Conservation (phyloP, 371 early-diverging fungal species). For the Mortierella sp. region DNA sequence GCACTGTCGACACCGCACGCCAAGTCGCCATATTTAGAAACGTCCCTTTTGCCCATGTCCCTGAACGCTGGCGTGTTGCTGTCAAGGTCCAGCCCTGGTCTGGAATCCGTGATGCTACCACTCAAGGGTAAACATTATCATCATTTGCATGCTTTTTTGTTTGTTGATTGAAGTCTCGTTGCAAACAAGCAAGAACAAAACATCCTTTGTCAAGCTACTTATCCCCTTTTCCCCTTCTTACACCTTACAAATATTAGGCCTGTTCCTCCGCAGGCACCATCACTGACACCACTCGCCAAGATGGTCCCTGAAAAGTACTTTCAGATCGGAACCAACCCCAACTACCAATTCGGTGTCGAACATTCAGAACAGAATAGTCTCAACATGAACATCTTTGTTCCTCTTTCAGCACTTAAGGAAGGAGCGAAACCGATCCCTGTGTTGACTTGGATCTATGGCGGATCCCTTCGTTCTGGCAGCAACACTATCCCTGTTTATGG, state of each 20-base stretch:
- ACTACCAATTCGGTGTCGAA: conserved; percentile 25
- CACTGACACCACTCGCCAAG: conserved; percentile 9
- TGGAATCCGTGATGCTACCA: conserved; percentile 46
- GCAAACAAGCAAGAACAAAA: not conserved
- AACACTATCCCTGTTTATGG: conserved; percentile 28
- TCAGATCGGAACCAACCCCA: conserved; percentile 8
- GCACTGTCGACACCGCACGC: conserved; percentile 11
- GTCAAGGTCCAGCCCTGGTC: conserved; percentile 40
- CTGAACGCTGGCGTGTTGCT: conserved; percentile 44
- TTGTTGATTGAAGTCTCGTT: not conserved
- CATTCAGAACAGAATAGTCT: conserved; percentile 33
- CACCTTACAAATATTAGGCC: not conserved
- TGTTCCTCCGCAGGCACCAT: conserved; percentile 20
- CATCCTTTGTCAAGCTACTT: not conserved
- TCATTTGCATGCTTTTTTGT: not conserved
- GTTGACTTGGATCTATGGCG: conserved; percentile 51
- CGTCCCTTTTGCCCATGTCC: conserved; percentile 36
- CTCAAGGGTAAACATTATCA: conserved; percentile 26
- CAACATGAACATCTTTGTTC: conserved; percentile 54
- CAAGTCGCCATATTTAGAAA: conserved; percentile 35
- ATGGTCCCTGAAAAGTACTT: conserved; percentile 11
- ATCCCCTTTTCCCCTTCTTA: not conserved
- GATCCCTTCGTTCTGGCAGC: conserved; percentile 28
- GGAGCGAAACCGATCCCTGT: conserved; percentile 26
- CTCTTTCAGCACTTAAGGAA: conserved; percentile 23